These are phyloP conservation scores for Dactylellina parvicollis DNA, from an alignment of 2,329 filamentous ascomycete species.

Conservation along the genomic window DNA sequence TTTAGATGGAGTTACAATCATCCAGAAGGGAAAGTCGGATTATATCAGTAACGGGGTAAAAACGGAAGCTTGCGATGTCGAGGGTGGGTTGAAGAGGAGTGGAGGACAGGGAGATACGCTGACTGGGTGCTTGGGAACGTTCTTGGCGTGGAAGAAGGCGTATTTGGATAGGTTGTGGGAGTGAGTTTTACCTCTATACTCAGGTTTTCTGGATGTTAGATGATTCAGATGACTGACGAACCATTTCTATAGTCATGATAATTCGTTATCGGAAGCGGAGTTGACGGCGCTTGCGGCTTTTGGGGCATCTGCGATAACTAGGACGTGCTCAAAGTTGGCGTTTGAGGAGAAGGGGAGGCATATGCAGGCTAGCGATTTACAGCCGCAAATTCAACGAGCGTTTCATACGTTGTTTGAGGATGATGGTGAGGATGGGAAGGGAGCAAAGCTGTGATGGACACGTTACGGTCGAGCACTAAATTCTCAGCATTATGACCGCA, in stretches of 20 bases:
- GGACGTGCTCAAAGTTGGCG: slow-evolving; percentile 87
- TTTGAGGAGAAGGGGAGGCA: slow-evolving; percentile 86
- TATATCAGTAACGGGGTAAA: slow-evolving; percentile 81
- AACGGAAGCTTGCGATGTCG: slow-evolving; percentile 79
- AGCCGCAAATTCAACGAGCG: slow-evolving; percentile 84
- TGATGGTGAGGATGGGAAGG: slow-evolving; percentile 64
- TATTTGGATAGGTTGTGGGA: slow-evolving; percentile 87
- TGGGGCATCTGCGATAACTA: slow-evolving; percentile 85
- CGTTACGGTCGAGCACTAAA: too few species aligned
- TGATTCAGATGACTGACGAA: slow-evolving; percentile 56
- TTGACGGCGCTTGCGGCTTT: slow-evolving; percentile 80
- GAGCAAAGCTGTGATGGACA: slow-evolving; percentile 11
- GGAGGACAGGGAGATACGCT: slow-evolving; percentile 96
- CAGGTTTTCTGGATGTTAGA: not conserved
- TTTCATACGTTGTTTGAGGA: slow-evolving; percentile 85
- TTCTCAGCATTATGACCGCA: too few species aligned
- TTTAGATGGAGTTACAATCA: slow-evolving; percentile 86
- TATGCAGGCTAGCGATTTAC: slow-evolving; percentile 91
- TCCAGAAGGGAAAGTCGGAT: slow-evolving; percentile 87
- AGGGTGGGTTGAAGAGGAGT: slow-evolving; percentile 86
- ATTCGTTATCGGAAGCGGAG: slow-evolving; percentile 69
- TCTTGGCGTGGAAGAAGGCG: slow-evolving; percentile 86
- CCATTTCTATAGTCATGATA: slow-evolving; percentile 60
- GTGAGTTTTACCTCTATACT: slow-evolving; percentile 40
- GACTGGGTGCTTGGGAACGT: slow-evolving; percentile 86